Evolutionary conservation across 352 stramenopile species (phyloP), one percentile per base, ranked within the genome.

Genomic region (Lagenidium sp.): DNA sequence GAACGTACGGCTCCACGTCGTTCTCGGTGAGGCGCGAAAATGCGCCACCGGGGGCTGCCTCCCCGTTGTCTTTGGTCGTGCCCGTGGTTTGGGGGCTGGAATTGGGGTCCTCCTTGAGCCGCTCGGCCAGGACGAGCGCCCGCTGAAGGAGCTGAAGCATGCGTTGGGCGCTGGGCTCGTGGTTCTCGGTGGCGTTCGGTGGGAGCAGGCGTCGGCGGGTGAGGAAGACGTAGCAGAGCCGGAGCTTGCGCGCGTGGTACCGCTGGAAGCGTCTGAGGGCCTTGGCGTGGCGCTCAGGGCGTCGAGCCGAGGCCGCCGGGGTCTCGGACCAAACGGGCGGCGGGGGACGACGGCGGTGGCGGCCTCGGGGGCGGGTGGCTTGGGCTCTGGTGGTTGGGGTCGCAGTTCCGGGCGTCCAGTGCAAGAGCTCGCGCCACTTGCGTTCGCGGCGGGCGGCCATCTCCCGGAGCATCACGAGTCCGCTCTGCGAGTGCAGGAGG

Each of bases 401-500:
- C 38, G 35, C 31, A 23, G 12, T 24, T 21, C 30, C 36, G 19
- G 3, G n/a, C 20, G 20, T 23, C 46, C 36, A 53, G 7, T 13
- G 38, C 16, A 46, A 22, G 37, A 78, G 35, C 15, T 66, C 36
- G 2, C 55, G 49, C 70, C 64, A 82, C 26, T 79, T 77, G 49
- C 20, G 32, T 1, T 57, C 36, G 23, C 63, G 50, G 22, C 49
- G 39, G 18, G 45, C 44, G 10, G 54, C 28, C 42, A 81, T 61
- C 24, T 79, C 65, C 4, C 56, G 65, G 37, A 83, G 53, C 53
- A 81, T 60, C n/a, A 68, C 54, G 16, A 81, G 62, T 3, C 67
- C 67, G 6, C 51, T 65, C 46, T 81, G 70, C 0, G 67, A 70
- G 41, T 70, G 67, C 26, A 83, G 41, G 23, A 83, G 51, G 32